A percentile compares a stretch with the other conserved stretches of the same genome.
These are phyloP conservation scores for Heritiera littoralis DNA, from an alignment of 345 rosid species.

Conservation along the genomic window DNA sequence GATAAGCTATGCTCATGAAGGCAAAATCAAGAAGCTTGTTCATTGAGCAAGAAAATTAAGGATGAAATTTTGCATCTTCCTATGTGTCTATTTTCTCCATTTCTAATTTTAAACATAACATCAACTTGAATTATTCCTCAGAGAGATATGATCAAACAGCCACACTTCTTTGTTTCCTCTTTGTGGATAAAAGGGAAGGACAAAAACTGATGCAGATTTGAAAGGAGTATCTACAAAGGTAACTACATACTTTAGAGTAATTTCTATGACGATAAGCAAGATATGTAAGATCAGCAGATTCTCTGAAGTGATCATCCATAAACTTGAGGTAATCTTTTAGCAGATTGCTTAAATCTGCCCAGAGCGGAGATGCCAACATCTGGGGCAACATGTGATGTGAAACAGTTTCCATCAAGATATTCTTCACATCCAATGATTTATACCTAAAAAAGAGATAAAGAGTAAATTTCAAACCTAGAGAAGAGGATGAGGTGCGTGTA, in stretches of 20 bases:
- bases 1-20: neutral
- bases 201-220: neutral
- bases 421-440: constrained; percentile 94
- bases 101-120: neutral
- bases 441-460: constrained; percentile 51
- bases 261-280: constrained; percentile 97
- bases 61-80: no score
- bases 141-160: neutral
- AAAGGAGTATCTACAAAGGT: constrained; percentile 5
- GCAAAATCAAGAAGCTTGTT: neutral
- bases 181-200: constrained; percentile 5
- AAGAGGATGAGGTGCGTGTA: neutral
- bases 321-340: constrained; percentile 89
- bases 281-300: constrained; percentile 96
- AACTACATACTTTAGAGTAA: constrained; percentile 78
- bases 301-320: constrained; percentile 98
- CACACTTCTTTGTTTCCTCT: neutral
- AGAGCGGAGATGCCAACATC: constrained; percentile 81
- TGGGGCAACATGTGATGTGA: constrained; percentile 86
- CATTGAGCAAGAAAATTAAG: neutral
- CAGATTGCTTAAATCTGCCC: constrained; percentile 68
- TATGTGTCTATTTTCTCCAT: neutral
- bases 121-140: neutral
- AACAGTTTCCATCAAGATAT: constrained; percentile 89
- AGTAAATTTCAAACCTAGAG: constrained; percentile 17